Evolutionary conservation across 352 stramenopile species (phyloP), one percentile per base, ranked within the genome.

Genomic region (Phytophthora cryptogea): DNA sequence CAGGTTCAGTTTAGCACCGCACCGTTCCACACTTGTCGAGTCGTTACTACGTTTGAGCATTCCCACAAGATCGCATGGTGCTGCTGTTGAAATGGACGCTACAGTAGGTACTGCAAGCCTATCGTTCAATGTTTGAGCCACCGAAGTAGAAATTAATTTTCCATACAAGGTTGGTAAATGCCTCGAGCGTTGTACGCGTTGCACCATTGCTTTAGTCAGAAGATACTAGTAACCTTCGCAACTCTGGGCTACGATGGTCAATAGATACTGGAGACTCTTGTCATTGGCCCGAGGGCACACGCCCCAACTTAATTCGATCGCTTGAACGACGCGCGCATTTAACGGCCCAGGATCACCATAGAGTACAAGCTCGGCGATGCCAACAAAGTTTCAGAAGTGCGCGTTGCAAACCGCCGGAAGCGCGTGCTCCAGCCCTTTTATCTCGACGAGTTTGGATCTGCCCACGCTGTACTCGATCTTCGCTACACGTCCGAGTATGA

Each of bases 1-100:
- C 58, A 61, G 51, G 42, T 61, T 54, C 57, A 66, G 49, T 51
- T 61, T 60, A 27, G 49, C 49, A 60, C 58, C 49, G 42, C 28
- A 66, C 42, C 5, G 35, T 33, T 59, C 50, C 30, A 45, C 47
- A 30, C 52, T 41, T 27, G 52, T 14, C 28, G 27, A 37, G 13
- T 35, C n/a, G 9, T 50, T 50, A 50, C 43, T 50, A 27, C 43
- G 20, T 23, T 23, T 23, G 37, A 20, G 3, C 37, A 27, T 16
- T 45, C 17, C 39, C 16, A 16, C 8, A 7, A 8, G 39, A 45
- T 45, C 17, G 39, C 16, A 6, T 8, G 8, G 37, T 26, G 8
- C 23, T 27, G 16, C 39, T 31, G 6, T 30, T 1, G 11, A 45
- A 30, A 14, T 4, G 35, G 17, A 41, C 16, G 10, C 33, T 7